phyloP scores from a whole-genome alignment of 768 basidiomycete species.

The Pulveroboletus frians region DNA sequence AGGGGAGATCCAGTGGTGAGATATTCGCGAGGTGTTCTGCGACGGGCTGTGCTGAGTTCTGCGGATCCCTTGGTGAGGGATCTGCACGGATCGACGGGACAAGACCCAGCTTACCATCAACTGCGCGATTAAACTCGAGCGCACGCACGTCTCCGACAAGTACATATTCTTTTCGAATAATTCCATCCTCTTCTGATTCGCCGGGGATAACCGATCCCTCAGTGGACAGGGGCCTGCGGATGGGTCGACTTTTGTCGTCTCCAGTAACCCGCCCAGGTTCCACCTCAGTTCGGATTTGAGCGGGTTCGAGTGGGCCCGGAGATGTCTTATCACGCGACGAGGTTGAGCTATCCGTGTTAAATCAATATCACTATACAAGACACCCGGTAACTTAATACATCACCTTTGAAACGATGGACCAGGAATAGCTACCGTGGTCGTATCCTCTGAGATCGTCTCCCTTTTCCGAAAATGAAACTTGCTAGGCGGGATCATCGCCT shows the following conservation, averaged over 20 bases:
- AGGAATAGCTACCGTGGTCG: neutral
- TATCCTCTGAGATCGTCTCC: constrained; percentile 17
- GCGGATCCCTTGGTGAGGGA: constrained; percentile 13
- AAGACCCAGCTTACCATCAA: constrained; percentile 64
- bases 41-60: constrained; percentile 64
- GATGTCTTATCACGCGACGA: constrained; percentile 17
- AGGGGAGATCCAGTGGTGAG: constrained; percentile 45
- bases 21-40: constrained; percentile 55
- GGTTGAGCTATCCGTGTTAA: constrained; percentile 7
- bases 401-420: constrained; percentile 22
- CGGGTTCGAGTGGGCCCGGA: constrained; percentile 6
- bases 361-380: neutral
- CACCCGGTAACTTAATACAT: neutral
- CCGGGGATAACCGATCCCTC: constrained; percentile 71
- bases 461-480: constrained; percentile 65
- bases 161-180: constrained; percentile 84
- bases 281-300: constrained; percentile 12
- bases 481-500: constrained; percentile 77
- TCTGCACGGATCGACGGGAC: neutral
- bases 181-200: constrained; percentile 78
- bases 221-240: constrained; percentile 37
- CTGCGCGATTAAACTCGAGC: constrained; percentile 86
- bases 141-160: constrained; percentile 86
- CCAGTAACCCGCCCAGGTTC: constrained; percentile 5
- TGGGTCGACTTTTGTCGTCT: constrained; percentile 12